Evolutionary conservation across 2,329 filamentous ascomycete species (phyloP), one percentile per base, ranked within the genome.

Genomic region (Zasmidium cellare): DNA sequence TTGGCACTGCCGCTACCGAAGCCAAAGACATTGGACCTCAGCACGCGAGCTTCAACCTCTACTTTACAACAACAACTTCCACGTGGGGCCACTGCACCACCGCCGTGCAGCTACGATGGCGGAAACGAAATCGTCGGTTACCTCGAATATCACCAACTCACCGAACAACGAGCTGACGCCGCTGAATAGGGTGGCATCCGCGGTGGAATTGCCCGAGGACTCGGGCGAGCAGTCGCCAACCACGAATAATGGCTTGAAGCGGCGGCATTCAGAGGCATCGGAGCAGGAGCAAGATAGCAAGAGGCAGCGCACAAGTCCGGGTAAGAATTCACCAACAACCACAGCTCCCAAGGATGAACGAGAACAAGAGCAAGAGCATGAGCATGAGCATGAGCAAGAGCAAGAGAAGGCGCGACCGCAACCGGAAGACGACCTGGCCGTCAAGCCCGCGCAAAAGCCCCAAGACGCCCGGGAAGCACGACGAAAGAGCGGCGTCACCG

Each of bases 401-500:
- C 24, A 12, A 35, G 23, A 12, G 19, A 24, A 50, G 41, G n/a
- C 52, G 20, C 2, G 12, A 28, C n/a, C 51, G 49, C 46, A 25
- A 52, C 54, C 22, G 53, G 51, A 52, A 51, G 44, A 45, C 60
- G 56, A 55, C 41, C 51, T 44, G 50, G 18, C 20, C 22, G 22
- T 47, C 35, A 46, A 55, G 46, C 41, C 57, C 46, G 23, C 55
- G 19, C 55, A 53, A 16, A 56, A 57, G 53, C 61, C 47, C 46
- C 46, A 57, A 22, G 46, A 47, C n/a, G 41, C 12, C 16, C 55
- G 55, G 47, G 61, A 61, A 25, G 31, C 58, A 57, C 62, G 65
- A 9, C 60, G 64, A 41, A 71, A 63, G 60, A 63, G 58, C 28
- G 60, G 44, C 44, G 60, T 65, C 6, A 51, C 63, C 57, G 89